phyloP scores from a whole-genome alignment of 2,329 filamentous ascomycete species.

The Ophiostoma quercus region DNA sequence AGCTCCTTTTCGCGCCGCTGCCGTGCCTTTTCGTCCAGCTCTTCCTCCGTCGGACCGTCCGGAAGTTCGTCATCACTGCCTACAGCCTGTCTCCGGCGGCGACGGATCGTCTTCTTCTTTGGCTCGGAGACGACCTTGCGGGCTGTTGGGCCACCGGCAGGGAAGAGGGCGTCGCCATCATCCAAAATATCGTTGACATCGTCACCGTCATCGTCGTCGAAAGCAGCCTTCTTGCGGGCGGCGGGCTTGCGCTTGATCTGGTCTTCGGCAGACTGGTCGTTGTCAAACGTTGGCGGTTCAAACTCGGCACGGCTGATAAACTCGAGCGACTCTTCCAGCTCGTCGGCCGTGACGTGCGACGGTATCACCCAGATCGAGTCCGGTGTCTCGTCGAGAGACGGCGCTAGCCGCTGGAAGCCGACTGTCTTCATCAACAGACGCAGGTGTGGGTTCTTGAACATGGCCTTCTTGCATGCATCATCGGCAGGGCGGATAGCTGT shows the following conservation, averaged over 20 bases:
- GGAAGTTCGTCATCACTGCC: constrained; percentile 43
- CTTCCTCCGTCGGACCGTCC: constrained; percentile 41
- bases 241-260: constrained; percentile 68
- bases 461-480: constrained; percentile 61
- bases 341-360: constrained; percentile 54
- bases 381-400: constrained; percentile 59
- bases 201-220: constrained; percentile 39
- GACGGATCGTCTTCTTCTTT: constrained; percentile 49
- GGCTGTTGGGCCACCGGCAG: constrained; percentile 59
- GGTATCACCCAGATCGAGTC: constrained; percentile 78
- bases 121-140: constrained; percentile 48
- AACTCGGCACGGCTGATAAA: constrained; percentile 74
- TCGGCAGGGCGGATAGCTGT: constrained; percentile 49
- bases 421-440: constrained; percentile 76
- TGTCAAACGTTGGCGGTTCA: constrained; percentile 69
- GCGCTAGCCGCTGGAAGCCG: constrained; percentile 58
- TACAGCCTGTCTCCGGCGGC: constrained; percentile 45
- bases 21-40: constrained; percentile 60
- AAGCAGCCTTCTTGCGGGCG: constrained; percentile 38
- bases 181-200: constrained; percentile 38
- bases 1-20: constrained; percentile 61
- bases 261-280: constrained; percentile 67
- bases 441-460: constrained; percentile 86
- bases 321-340: constrained; percentile 64
- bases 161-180: constrained; percentile 60